phyloP scores from a whole-genome alignment of 139 green algal genomes.

The Chlorella sp. region DNA sequence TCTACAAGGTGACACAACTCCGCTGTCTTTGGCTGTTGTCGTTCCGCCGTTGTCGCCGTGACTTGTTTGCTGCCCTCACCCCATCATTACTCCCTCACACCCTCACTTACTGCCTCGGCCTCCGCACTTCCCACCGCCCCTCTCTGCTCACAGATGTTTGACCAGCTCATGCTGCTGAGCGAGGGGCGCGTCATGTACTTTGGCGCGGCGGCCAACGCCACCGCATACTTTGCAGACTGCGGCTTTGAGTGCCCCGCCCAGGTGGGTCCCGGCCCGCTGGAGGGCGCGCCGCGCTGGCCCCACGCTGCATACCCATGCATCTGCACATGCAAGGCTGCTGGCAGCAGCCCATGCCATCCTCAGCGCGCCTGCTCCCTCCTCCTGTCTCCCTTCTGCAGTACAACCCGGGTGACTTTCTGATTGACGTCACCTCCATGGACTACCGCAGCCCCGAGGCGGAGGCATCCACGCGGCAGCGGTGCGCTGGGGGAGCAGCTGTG shows the following conservation, averaged over 20 bases:
- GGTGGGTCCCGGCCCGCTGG: neutral
- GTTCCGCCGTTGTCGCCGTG: neutral
- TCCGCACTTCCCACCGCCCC: neutral
- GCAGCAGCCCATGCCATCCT: too few species aligned
- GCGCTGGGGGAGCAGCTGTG: too few species aligned
- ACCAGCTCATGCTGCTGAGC: slow-evolving; percentile 55
- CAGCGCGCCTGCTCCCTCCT: too few species aligned
- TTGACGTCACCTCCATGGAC: slow-evolving; percentile 55
- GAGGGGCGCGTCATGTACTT: slow-evolving; percentile 56
- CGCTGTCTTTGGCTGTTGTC: too few species aligned
- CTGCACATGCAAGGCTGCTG: too few species aligned
- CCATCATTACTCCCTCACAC: neutral
- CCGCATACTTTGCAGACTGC: slow-evolving; percentile 36
- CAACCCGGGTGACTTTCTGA: slow-evolving; percentile 41
- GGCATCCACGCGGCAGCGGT: slow-evolving; percentile 15
- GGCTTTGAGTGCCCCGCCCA: slow-evolving; percentile 44
- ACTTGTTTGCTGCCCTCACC: too few species aligned
- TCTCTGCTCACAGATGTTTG: slow-evolving; percentile 44
- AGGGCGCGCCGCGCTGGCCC: neutral
- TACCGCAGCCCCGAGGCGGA: slow-evolving; percentile 42
- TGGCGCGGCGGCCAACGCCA: slow-evolving; percentile 25
- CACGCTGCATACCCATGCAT: too few species aligned
- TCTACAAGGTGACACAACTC: slow-evolving; percentile 16
- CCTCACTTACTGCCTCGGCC: neutral
- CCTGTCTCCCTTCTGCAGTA: neutral